These are phyloP conservation scores for Aspergillus uvarum DNA, from an alignment of 2,329 filamentous ascomycete genomes.

Conservation along the genomic window DNA sequence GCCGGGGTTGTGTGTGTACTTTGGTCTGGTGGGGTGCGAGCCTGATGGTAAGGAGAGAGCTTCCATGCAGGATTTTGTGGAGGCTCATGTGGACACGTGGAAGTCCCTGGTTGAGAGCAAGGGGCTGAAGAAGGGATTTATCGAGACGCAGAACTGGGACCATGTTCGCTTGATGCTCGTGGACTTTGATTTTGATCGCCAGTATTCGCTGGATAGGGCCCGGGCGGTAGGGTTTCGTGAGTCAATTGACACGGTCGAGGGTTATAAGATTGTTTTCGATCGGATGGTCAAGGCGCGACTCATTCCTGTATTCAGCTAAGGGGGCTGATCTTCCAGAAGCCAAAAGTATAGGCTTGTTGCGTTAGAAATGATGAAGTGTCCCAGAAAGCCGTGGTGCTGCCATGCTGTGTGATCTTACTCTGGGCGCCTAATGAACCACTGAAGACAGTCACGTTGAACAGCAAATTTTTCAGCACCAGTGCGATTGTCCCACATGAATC, in stretches of 20 bases:
- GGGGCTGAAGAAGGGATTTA: constrained; percentile 14
- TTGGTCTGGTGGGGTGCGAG: constrained; percentile 25
- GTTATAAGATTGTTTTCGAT: constrained; percentile 22
- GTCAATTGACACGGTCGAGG: constrained; percentile 21
- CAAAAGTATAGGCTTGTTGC: too few relatives aligned
- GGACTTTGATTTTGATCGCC: constrained; percentile 22
- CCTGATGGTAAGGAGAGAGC: constrained; percentile 11
- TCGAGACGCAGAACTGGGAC: constrained; percentile 23
- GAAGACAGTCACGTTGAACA: too few relatives aligned
- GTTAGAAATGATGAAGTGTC: too few relatives aligned
- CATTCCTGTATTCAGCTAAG: constrained; percentile 34
- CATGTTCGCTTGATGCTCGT: constrained; percentile 20
- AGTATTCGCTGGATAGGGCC: constrained; percentile 8
- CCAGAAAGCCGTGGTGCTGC: too few relatives aligned
- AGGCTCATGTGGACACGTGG: constrained; percentile 16
- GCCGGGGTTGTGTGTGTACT: constrained; percentile 28
- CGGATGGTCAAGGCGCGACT: constrained; percentile 22
- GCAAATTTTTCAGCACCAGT: too few relatives aligned
- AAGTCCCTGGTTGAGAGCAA: constrained; percentile 14
- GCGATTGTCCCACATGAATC: too few relatives aligned
- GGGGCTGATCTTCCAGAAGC: too few relatives aligned
- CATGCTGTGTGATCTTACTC: too few relatives aligned
- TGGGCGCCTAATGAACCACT: too few relatives aligned
- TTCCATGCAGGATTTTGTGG: constrained; percentile 17
- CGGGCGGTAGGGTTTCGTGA: constrained; percentile 23